A percentile compares a stretch with the other conserved stretches of the same genome.
These are phyloP conservation scores for Saccharomyces uvarum DNA, from an alignment of 1,139 yeast species.

Conservation along the genomic window DNA sequence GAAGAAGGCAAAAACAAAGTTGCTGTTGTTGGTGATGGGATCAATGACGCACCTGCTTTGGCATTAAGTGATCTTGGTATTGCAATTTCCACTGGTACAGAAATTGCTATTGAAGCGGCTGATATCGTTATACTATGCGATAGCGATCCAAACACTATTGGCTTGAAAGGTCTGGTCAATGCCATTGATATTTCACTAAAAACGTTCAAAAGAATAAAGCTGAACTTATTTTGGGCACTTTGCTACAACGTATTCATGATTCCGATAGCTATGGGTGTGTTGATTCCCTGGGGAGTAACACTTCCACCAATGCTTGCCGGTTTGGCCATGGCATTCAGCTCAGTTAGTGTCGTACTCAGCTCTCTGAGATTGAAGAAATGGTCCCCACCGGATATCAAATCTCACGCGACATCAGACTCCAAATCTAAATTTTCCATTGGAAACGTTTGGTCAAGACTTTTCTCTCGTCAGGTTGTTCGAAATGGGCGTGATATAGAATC, in stretches of 20 bases:
- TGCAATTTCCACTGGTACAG: conserved; percentile 88
- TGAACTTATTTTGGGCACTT: conserved; percentile 80
- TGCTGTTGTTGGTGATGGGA: conserved; percentile 95
- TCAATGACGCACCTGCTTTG: conserved; percentile 92
- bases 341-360: conserved; percentile 79
- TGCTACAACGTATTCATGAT: conserved; percentile 81
- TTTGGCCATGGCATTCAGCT: conserved; percentile 87
- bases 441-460: neutral
- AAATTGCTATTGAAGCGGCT: conserved; percentile 92
- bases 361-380: conserved; percentile 64
- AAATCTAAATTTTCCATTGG: neutral
- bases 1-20: conserved; percentile 36
- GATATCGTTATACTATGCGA: conserved; percentile 67
- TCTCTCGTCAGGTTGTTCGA: neutral
- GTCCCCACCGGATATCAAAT: conserved; percentile 38
- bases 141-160: conserved; percentile 26
- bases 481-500: conserved; percentile 8
- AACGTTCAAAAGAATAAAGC: conserved; percentile 68
- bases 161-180: conserved; percentile 58
- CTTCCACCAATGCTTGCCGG: conserved; percentile 89
- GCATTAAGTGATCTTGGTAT: conserved; percentile 85
- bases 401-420: neutral
- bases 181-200: conserved; percentile 65
- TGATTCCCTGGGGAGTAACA: conserved; percentile 70
- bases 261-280: conserved; percentile 91